phyloP scores from a whole-genome alignment of 2,329 filamentous ascomycete species.

The Cordyceps sp. region DNA sequence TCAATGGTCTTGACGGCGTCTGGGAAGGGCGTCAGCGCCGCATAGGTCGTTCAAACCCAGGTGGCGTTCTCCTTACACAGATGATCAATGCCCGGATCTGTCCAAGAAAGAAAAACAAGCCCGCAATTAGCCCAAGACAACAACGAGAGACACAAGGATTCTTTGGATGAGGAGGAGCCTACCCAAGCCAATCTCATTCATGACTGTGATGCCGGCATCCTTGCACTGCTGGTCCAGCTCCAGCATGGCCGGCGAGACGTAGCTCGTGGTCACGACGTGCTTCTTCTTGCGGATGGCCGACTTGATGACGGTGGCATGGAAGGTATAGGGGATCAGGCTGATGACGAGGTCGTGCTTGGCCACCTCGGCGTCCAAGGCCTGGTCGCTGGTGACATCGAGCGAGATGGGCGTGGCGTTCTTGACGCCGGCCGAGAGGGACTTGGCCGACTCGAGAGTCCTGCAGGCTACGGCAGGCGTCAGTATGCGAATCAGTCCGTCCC shows the following conservation, averaged over 20 bases:
- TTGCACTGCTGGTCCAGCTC: slow-evolving; percentile 73
- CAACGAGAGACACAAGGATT: too few relatives aligned
- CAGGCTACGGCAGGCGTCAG: slow-evolving; percentile 39
- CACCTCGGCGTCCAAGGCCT: slow-evolving; percentile 66
- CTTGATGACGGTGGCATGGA: slow-evolving; percentile 81
- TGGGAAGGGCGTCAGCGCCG: neutral
- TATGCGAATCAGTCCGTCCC: neutral
- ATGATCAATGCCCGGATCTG: slow-evolving; percentile 58
- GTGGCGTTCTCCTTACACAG: too few relatives aligned
- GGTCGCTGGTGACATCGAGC: slow-evolving; percentile 64
- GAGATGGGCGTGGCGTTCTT: slow-evolving; percentile 60
- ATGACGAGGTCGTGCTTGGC: slow-evolving; percentile 67
- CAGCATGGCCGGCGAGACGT: slow-evolving; percentile 83
- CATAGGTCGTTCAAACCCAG: too few relatives aligned
- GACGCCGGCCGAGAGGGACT: slow-evolving; percentile 58
- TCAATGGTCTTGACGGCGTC: slow-evolving; percentile 76
- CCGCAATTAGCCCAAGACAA: too few relatives aligned
- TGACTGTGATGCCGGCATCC: slow-evolving; percentile 85
- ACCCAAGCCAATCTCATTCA: slow-evolving; percentile 78
- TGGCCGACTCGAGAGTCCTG: slow-evolving; percentile 60
- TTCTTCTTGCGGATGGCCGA: slow-evolving; percentile 86
- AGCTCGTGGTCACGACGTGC: slow-evolving; percentile 88
- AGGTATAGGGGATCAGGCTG: slow-evolving; percentile 79
- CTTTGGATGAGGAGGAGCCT: neutral
- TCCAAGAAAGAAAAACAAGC: too few relatives aligned